Evolutionary conservation across 2,329 filamentous ascomycete genomes (phyloP), one percentile per base, ranked within the genome.

Genomic region (Calycina marina): DNA sequence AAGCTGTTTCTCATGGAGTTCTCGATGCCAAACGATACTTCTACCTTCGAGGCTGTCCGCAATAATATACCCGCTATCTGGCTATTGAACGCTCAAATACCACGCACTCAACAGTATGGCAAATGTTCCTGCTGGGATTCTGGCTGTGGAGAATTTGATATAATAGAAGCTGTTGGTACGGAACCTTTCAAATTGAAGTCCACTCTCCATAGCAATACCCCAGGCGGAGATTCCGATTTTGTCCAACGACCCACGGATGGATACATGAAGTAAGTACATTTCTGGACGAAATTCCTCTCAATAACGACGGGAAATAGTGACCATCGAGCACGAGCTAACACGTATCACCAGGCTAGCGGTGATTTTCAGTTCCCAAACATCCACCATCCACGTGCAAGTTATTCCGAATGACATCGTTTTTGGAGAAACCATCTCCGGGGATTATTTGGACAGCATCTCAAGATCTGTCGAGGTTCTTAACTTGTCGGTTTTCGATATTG

Each of bases 1-100:
- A 84, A 83, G 59, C 62, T 77, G 33, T 84, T 86, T 59, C 62
- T 85, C 40, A 66, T 80, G 45, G 68, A 82, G 45, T 80, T 85
- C 54, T 60, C 62, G 34, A 86, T 86, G 80, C 78, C 78, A 6
- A 49, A 64, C 29, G 67, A 69, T 36, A 66, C 65, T 39, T n/a
- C n/a, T n/a, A n/a, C n/a, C n/a, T n/a, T n/a, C n/a, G 51, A 60
- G 32, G 56, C 51, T n/a, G 60, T 59, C 35, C 61, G 60, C 46
- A 68, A 73, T 48, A 60, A 85, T 55, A 79, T 79, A 66, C 78
- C 80, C 6, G 74, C 79, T 25, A 66, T 77, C 12, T 86, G 81
- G 81, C 60, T 77, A 30, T 67, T 86, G 38, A 86, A 86, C 56
- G 73, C 70, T 12, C 65, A 70, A 38, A 81, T 86, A 39, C 72